Percentiles rank a stretch among this genome's conserved stretches.
Evolutionary conservation across 1,284 basidiomycete genomes (phyloP).

Genomic region (Austroboletus rostrupii): DNA sequence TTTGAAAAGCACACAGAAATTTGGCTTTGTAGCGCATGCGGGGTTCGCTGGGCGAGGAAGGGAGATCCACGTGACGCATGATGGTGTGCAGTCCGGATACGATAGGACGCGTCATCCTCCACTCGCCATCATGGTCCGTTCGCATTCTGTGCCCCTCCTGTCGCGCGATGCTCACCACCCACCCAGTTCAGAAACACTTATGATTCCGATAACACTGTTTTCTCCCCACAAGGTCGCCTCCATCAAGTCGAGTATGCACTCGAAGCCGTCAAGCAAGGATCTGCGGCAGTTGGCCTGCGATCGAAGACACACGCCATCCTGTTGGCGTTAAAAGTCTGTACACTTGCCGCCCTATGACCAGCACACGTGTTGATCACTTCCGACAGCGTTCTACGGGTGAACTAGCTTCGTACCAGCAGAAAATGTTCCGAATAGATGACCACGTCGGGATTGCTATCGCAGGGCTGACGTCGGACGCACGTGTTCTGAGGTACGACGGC

Average conservation of each 20-base stretch:
- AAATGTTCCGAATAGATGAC: slow-evolving; percentile 99
- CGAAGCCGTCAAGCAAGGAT: slow-evolving; percentile 99
- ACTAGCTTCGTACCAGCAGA: slow-evolving; percentile 97
- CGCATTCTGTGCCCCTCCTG: neutral
- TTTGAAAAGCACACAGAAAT: too few relatives aligned
- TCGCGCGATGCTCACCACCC: slow-evolving; percentile 8
- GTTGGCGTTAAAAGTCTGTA: slow-evolving; percentile 81
- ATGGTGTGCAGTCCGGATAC: slow-evolving; percentile 7
- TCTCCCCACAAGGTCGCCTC: slow-evolving; percentile 86
- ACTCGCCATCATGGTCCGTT: slow-evolving; percentile 28
- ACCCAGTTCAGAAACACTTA: slow-evolving; percentile 89
- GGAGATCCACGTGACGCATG: slow-evolving; percentile 22
- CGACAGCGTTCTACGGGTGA: slow-evolving; percentile 96
- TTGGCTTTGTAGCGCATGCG: too few relatives aligned
- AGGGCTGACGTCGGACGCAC: slow-evolving; percentile 95
- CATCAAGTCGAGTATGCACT: slow-evolving; percentile 99
- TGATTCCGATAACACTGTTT: slow-evolving; percentile 95
- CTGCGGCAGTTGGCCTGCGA: slow-evolving; percentile 93
- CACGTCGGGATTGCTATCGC: slow-evolving; percentile 99
- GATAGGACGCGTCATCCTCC: slow-evolving; percentile 29
- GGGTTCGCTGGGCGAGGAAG: too few relatives aligned
- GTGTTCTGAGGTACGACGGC: slow-evolving; percentile 79
- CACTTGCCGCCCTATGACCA: neutral
- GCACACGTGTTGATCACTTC: slow-evolving; percentile 4
- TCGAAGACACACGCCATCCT: slow-evolving; percentile 95